These are phyloP conservation scores for Endoconidiophora polonica DNA, from an alignment of 2,329 filamentous ascomycete genomes.

Conservation along the genomic window DNA sequence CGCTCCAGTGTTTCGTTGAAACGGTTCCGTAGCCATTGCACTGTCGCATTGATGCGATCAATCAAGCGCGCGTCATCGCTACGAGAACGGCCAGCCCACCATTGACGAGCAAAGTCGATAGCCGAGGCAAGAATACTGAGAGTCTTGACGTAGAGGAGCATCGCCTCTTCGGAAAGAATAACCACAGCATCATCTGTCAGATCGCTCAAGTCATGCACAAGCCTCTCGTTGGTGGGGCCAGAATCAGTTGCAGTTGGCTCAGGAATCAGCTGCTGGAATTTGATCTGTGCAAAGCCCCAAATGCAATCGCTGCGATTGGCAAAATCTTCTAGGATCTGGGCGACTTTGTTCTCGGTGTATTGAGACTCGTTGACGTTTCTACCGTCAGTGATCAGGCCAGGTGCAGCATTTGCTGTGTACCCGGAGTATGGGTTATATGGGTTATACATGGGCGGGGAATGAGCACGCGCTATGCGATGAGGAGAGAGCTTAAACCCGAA, in stretches of 20 bases:
- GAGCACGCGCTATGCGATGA: constrained; percentile 40
- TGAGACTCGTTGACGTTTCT: constrained; percentile 33
- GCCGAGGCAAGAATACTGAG: constrained; percentile 78
- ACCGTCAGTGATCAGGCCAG: constrained; percentile 50
- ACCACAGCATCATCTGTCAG: constrained; percentile 77
- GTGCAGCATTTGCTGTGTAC: constrained; percentile 36
- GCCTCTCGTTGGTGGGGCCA: constrained; percentile 33
- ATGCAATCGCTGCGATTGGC: constrained; percentile 91
- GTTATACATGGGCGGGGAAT: constrained; percentile 62
- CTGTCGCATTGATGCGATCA: constrained; percentile 73
- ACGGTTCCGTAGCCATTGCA: constrained; percentile 83
- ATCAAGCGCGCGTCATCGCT: constrained; percentile 42
- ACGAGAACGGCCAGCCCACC: constrained; percentile 74
- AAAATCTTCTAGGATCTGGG: constrained; percentile 75
- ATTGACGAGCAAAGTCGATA: constrained; percentile 85
- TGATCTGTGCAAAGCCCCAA: constrained; percentile 94
- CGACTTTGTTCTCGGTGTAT: constrained; percentile 66
- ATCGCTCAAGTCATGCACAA: constrained; percentile 32
- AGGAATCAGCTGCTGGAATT: constrained; percentile 93
- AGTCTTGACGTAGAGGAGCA: constrained; percentile 92
- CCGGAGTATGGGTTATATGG: constrained; percentile 59
- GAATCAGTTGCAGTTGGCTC: constrained; percentile 43
- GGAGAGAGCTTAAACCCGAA: constrained; percentile 57
- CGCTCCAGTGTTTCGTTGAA: constrained; percentile 98
- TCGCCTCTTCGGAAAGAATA: constrained; percentile 76